Base-by-base conservation (phyloP, 2,329 filamentous ascomycete genomes). In the Fusarium vanettenii region DNA sequence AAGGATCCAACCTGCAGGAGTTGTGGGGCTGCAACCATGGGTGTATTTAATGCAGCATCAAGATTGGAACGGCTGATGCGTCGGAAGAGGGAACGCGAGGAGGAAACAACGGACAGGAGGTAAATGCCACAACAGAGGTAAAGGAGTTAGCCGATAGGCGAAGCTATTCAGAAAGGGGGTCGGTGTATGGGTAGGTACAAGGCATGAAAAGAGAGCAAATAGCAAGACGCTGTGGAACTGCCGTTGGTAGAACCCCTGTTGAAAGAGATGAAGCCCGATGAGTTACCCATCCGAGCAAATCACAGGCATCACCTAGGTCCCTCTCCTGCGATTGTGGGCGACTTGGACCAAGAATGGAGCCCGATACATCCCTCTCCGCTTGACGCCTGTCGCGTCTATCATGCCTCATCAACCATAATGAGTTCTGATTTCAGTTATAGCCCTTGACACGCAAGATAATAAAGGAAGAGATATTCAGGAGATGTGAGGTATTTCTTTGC, bases 1-100 rank as follows among this genome's bases (percentile, higher is more conserved):
- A 95, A 94, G 81, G 94, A 95, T 78, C 95, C 95, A 7, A 91
- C 90, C 6, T 98, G 96, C 82, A 94, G 93, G 2, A 93, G 92
- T 5, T 98, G 96, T 81, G 94, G 94, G 1, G 87, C 92, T 1
- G 94, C 94, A 10, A 98, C 95, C 0, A 92, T 92, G 29, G 96
- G 96, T 1, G 94, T 97, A 0, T 98, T 98, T 80, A 97, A 97
- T 81, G 89, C 90, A 4, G 95, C 95, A 2, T 97, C 94, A 86
- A 93, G 92, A 75, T 80, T 98, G 78, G 93, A 92, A 80, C 94
- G 93, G 81, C 82, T 98, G 75, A 82, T 98, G 71, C 93, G 95
- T 20, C 91, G 88, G 85, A 94, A 94, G 83, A 43, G 18, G 5
- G 55, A 27, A 33, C 31, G 13, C 29, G n/a, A 22, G 37, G 52